Conservation (phyloP, 805 yeast species). For the Candida pini region DNA sequence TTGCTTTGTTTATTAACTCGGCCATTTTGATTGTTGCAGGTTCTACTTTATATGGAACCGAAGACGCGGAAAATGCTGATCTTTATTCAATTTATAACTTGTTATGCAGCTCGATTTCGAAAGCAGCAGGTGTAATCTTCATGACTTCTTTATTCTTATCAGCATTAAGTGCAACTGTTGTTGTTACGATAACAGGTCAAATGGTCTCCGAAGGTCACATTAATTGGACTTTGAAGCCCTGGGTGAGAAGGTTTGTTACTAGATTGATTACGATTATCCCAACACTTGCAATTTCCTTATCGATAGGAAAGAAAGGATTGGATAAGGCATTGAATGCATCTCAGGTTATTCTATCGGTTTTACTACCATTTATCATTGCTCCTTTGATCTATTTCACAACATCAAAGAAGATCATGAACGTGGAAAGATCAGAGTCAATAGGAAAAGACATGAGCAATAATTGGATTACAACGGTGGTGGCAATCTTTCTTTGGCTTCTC, state of each 20-base stretch:
- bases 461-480: conserved; percentile 49
- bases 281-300: conserved; percentile 57
- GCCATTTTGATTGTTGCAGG: conserved; percentile 78
- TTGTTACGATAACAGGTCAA: conserved; percentile 87
- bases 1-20: conserved; percentile 79
- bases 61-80: conserved; percentile 64
- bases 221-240: conserved; percentile 71
- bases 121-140: conserved; percentile 73
- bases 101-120: conserved; percentile 50
- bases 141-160: conserved; percentile 74
- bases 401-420: conserved; percentile 55
- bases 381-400: conserved; percentile 79
- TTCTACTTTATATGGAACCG: conserved; percentile 60
- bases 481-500: conserved; percentile 58
- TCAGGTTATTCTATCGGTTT: conserved; percentile 71
- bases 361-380: conserved; percentile 74
- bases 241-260: conserved; percentile 73
- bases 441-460: conserved; percentile 50
- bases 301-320: conserved; percentile 65
- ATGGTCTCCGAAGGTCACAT: conserved; percentile 84
- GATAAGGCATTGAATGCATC: conserved; percentile 69
- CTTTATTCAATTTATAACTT: conserved; percentile 65
- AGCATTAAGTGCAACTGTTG: conserved; percentile 83
- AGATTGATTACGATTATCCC: conserved; percentile 72
- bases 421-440: conserved; percentile 28